Base-by-base conservation (phyloP, 192 early-diverging fungal species). In the Backusella tarrabulga region DNA sequence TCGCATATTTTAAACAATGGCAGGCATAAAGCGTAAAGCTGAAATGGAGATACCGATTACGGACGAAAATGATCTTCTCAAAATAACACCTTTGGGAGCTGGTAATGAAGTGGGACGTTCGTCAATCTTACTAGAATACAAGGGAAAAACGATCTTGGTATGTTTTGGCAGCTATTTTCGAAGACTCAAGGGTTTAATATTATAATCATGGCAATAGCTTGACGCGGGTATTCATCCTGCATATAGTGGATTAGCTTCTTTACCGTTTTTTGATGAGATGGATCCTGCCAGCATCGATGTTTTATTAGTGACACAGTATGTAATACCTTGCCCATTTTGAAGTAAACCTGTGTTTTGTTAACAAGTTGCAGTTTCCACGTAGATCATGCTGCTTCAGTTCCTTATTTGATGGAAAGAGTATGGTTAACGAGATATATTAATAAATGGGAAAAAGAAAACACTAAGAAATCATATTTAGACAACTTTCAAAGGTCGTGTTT, bases 221-320 rank as follows among this genome's bases (percentile, higher is more conserved):
- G 98, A 99, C 85, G 96, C 95, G 77, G 98, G 98, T 66, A 86
- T 98, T 75, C 97, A 99, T 83, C 97, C 98, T 15, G 97, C 95
- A 8, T 91, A 93, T 82, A 91, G 84, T 67, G 98, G 98, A n/a
- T 86, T 96, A 29, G 90, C 91, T 67, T 93, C 95, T 68, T 87
- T 99, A 68, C 98, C 98, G 0, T 98, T 96, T 87, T 93, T 98
- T 80, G 98, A 99, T 83, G 87, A 94, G 71, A 91, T 99, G 36
- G 97, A 98, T 78, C 95, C 95, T 35, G 87, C 91, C 11, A 87
- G 87, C 6, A 91, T 99, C 42, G 97, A 99, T 78, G 84, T 97
- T 14, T 86, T 98, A 50, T 88, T 98, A 54, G 90, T 99, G 60
- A 98, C 92, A n/a, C 97, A 96, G 94, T 95, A 87, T 83, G 91